Conservation (phyloP, 2,329 filamentous ascomycete species). For the Botrytis pseudocinerea region DNA sequence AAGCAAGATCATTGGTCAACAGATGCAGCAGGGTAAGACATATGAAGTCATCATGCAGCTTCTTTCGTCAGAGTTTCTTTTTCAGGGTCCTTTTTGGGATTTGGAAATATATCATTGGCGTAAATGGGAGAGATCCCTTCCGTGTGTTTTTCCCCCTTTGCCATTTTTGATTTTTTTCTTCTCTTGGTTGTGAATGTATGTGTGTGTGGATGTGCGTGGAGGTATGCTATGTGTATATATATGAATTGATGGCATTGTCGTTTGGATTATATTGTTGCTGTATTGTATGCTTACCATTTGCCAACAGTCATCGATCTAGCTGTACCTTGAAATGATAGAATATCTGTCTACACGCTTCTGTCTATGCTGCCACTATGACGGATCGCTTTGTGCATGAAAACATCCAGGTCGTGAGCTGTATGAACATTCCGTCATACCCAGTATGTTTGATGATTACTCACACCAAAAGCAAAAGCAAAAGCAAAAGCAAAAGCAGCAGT, state of each 20-base stretch:
- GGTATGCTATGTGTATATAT: too few species aligned
- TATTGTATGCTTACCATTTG: background rate
- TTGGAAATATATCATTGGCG: conserved; percentile 1
- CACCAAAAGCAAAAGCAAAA: too few species aligned
- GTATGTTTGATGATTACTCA: background rate
- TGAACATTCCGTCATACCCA: too few species aligned
- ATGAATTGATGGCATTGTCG: too few species aligned
- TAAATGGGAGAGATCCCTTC: background rate
- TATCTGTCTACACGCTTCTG: background rate
- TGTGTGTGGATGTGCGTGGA: too few species aligned
- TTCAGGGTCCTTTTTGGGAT: conserved; percentile 7
- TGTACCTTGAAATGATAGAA: background rate
- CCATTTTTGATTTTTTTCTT: background rate
- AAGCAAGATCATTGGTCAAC: background rate
- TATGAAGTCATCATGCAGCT: conserved; percentile 4
- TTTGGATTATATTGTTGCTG: too few species aligned
- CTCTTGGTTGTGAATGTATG: too few species aligned
- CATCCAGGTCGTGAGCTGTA: background rate
- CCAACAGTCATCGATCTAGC: background rate
- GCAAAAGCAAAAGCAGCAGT: background rate
- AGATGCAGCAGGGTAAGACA: background rate
- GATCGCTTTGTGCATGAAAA: background rate
- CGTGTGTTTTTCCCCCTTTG: background rate
- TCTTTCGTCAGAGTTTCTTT: background rate
- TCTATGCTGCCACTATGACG: background rate